Evolutionary conservation across 2,329 filamentous ascomycete genomes (phyloP).

Genomic region (Talaromyces sp.): DNA sequence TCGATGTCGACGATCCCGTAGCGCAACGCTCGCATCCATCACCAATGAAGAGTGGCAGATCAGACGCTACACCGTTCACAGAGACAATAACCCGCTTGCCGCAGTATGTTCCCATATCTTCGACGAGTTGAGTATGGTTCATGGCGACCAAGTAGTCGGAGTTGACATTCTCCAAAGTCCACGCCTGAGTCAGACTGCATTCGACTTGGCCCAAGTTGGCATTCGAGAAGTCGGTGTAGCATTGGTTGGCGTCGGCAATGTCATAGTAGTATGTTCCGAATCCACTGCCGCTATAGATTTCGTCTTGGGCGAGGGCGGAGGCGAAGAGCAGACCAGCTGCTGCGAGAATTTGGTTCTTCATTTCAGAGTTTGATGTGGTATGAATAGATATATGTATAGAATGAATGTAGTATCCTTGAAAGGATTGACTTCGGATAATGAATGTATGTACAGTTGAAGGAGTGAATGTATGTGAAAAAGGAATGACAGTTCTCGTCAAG

Average conservation of each 20-base stretch:
- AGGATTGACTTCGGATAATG: not conserved
- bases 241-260: conserved; percentile 4
- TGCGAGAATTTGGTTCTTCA: conserved; percentile 17
- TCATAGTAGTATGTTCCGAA: conserved; percentile 19
- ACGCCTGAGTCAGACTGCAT: conserved; percentile 18
- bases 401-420: not conserved
- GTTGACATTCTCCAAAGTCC: conserved; percentile 15
- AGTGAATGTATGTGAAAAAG: conserved; percentile 4
- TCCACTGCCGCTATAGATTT: conserved; percentile 13
- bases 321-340: conserved; percentile 13
- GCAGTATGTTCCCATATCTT: conserved; percentile 15
- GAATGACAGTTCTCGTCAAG: conserved; percentile 14
- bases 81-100: conserved; percentile 15
- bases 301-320: not conserved
- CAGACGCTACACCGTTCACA: conserved; percentile 14
- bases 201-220: conserved; percentile 14
- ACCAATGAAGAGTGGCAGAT: conserved; percentile 16
- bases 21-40: conserved; percentile 16
- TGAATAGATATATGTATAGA: not conserved
- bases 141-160: conserved; percentile 17
- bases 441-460: conserved; percentile 11
- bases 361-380: not conserved
- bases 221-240: conserved; percentile 11
- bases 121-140: conserved; percentile 15
- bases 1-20: not conserved